Percentiles rank a stretch among this genome's conserved stretches.
Evolutionary conservation across 169 alveolate species (phyloP).

Genomic region (Babesia ovis): DNA sequence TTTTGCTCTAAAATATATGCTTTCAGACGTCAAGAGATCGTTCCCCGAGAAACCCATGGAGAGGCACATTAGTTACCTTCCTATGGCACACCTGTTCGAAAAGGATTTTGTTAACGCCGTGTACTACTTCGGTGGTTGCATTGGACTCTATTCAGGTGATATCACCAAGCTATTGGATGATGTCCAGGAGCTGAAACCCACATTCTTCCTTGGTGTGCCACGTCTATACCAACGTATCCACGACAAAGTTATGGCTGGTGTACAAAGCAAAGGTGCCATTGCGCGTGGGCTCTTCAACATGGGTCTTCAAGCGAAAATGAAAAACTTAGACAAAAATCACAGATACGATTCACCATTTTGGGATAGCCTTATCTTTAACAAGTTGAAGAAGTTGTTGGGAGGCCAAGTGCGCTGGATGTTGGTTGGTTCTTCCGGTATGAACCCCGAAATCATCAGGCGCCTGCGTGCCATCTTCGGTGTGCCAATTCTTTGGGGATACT

Average conservation of each 20-base stretch:
- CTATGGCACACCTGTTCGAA: constrained; percentile 95
- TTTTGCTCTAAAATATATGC: too few species aligned
- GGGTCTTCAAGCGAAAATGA: constrained; percentile 71
- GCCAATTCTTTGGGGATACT: constrained; percentile 91
- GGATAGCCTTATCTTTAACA: constrained; percentile 79
- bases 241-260: constrained; percentile 82
- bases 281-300: constrained; percentile 76
- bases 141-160: constrained; percentile 91
- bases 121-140: constrained; percentile 75
- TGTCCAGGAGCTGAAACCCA: constrained; percentile 88
- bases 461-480: constrained; percentile 80
- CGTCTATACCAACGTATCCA: constrained; percentile 90
- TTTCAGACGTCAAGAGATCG: constrained; percentile 25
- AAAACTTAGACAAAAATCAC: constrained; percentile 57
- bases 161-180: constrained; percentile 88
- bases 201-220: constrained; percentile 94
- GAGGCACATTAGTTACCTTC: constrained; percentile 83
- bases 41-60: constrained; percentile 18
- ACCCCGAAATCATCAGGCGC: constrained; percentile 80
- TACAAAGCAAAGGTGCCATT: constrained; percentile 69
- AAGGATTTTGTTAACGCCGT: constrained; percentile 78
- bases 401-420: constrained; percentile 86
- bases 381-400: constrained; percentile 86
- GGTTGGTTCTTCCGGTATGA: constrained; percentile 90
- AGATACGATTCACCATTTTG: constrained; percentile 69